A percentile compares a stretch with the other conserved stretches of the same genome.
Evolutionary conservation across 805 yeast species (phyloP).

Genomic region (Yamadazyma scolyti): DNA sequence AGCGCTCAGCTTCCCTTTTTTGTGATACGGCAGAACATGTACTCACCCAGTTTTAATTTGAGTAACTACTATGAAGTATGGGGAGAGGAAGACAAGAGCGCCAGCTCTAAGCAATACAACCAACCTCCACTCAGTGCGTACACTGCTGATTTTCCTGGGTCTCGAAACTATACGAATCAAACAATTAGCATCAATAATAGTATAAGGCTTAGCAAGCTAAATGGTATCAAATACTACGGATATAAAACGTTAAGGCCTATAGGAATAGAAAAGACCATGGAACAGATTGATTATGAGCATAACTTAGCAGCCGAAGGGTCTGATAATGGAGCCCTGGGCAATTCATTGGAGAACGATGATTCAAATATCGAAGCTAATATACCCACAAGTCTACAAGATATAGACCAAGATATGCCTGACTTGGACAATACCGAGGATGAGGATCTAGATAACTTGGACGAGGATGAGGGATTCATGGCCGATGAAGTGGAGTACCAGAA

Average conservation of each 20-base stretch:
- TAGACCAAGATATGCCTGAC: conserved; percentile 46
- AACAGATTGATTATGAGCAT: conserved; percentile 28
- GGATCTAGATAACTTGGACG: conserved; percentile 7
- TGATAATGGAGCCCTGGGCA: too few species aligned
- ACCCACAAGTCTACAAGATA: conserved; percentile 20
- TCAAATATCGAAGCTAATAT: conserved; percentile 8
- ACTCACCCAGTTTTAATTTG: conserved; percentile 11
- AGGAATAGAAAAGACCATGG: conserved; percentile 38
- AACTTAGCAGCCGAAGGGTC: conserved; percentile 14
- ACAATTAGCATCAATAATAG: conserved; percentile 13
- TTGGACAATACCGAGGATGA: conserved; percentile 25
- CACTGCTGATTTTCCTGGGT: conserved; percentile 41
- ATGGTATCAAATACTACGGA: conserved; percentile 30
- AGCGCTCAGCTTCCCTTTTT: too few species aligned
- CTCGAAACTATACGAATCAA: conserved; percentile 11
- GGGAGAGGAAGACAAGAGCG: conserved; percentile 13
- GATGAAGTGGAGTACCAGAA: conserved; percentile 44
- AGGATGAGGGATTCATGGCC: conserved; percentile 45
- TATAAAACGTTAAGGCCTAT: conserved; percentile 33
- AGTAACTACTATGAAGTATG: conserved; percentile 10
- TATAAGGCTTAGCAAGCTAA: conserved; percentile 18
- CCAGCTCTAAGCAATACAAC: too few species aligned
- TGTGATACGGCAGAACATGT: too few species aligned
- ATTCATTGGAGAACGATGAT: conserved; percentile 21
- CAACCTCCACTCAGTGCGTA: conserved; percentile 58